Evolutionary conservation across 169 alveolate genomes (phyloP).

Genomic region (Besnoitia besnoiti): DNA sequence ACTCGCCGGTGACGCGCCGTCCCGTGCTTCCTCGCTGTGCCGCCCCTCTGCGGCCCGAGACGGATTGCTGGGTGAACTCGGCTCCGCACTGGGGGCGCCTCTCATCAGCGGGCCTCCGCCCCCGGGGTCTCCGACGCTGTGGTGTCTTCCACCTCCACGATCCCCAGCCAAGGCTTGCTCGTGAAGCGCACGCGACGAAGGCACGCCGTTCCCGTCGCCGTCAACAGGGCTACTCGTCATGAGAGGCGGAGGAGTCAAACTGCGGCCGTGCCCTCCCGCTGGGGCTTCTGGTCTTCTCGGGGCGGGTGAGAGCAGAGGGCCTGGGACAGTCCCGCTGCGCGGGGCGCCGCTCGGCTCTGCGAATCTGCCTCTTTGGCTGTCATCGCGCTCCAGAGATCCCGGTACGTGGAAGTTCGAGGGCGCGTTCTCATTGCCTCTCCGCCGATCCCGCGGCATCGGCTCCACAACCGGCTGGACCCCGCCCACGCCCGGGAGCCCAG

Average conservation of each 20-base stretch:
- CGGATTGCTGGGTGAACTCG: no score
- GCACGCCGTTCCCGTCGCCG: not conserved
- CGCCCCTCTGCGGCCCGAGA: not conserved
- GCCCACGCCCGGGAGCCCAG: not conserved
- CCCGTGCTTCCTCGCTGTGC: not conserved
- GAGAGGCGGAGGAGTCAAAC: conserved; percentile 4
- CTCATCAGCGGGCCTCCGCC: no score
- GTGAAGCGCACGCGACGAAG: not conserved
- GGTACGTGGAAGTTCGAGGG: not conserved
- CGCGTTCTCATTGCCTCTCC: not conserved
- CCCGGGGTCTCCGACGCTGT: not conserved
- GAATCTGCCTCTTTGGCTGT: not conserved
- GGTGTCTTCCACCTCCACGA: no score
- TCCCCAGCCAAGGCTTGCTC: no score
- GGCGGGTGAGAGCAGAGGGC: not conserved
- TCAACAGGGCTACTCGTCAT: no score
- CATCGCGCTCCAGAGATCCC: not conserved
- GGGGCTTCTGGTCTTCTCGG: not conserved
- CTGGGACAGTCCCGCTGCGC: not conserved
- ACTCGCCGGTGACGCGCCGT: not conserved
- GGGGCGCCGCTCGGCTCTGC: not conserved
- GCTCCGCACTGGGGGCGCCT: no score
- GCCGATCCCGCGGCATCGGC: not conserved
- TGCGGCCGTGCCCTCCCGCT: not conserved
- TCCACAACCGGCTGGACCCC: not conserved